A percentile compares a stretch with the other conserved stretches of the same genome.
phyloP scores from a whole-genome alignment of 139 green algal genomes.

The Chlorella ohadii region DNA sequence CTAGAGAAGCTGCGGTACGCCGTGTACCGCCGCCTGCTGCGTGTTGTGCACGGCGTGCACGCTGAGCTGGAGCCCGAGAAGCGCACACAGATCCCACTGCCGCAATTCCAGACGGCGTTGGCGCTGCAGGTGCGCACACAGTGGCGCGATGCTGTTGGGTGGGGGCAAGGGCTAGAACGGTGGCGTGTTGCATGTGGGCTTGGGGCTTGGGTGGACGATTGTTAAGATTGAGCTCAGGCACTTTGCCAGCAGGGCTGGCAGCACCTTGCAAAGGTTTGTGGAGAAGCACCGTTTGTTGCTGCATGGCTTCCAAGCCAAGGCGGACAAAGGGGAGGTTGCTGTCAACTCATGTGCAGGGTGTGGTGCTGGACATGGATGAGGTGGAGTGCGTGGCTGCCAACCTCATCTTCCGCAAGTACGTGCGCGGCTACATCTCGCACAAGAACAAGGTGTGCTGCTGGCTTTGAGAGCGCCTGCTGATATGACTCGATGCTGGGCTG shows the following conservation, averaged over 20 bases:
- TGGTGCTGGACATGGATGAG: slow-evolving; percentile 80
- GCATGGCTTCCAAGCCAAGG: no score
- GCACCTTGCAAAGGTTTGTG: no score
- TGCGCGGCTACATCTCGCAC: slow-evolving; percentile 91
- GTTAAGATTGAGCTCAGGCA: no score
- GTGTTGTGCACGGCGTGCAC: slow-evolving; percentile 64
- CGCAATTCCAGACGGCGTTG: slow-evolving; percentile 55
- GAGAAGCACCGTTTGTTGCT: no score
- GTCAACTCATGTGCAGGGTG: no score
- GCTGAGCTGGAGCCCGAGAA: slow-evolving; percentile 62
- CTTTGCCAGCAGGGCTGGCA: no score
- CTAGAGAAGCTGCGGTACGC: slow-evolving; percentile 80
- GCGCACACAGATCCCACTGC: slow-evolving; percentile 63
- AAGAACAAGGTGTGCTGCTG: slow-evolving; percentile 45
- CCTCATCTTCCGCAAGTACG: slow-evolving; percentile 84
- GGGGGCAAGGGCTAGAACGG: neutral
- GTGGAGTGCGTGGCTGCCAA: slow-evolving; percentile 90
- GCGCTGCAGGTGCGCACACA: slow-evolving; percentile 22
- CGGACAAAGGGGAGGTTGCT: no score
- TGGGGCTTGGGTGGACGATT: no score
- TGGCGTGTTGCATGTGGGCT: neutral
- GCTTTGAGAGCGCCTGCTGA: no score
- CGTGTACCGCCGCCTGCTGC: slow-evolving; percentile 72
- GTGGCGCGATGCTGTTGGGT: no score
- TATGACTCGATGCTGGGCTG: no score